Evolutionary conservation across 768 basidiomycete genomes (phyloP).

Genomic region (Lactifluus subvellereus): DNA sequence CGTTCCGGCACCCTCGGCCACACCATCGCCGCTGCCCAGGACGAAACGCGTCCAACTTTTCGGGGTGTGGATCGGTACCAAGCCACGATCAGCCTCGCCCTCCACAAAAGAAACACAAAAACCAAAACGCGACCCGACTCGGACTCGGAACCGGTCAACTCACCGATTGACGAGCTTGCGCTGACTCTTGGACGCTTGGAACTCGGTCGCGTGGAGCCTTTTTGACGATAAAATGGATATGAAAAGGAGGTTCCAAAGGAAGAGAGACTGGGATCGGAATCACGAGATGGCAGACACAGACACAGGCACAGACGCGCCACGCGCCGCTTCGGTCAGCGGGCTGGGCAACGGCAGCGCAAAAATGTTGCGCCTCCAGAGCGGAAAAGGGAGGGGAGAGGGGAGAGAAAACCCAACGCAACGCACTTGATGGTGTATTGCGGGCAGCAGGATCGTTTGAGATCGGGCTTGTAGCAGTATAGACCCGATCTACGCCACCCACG

Average conservation of each 20-base stretch:
- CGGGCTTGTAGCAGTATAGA: slow-evolving; percentile 82
- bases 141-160: slow-evolving; percentile 12
- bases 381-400: not conserved
- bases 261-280: not conserved
- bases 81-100: not conserved
- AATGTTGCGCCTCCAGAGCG: not conserved
- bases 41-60: slow-evolving; percentile 71
- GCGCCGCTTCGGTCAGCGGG: not conserved
- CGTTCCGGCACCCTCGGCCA: slow-evolving; percentile 24
- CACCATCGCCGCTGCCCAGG: slow-evolving; percentile 39
- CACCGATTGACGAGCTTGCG: slow-evolving; percentile 70
- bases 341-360: not conserved
- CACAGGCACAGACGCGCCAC: no score
- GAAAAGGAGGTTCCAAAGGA: not conserved
- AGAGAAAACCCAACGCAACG: slow-evolving; percentile 22
- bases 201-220: slow-evolving; percentile 61
- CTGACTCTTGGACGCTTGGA: slow-evolving; percentile 68
- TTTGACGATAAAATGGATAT: not conserved
- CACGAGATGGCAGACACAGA: not conserved
- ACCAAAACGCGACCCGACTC: not conserved
- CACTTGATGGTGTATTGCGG: slow-evolving; percentile 93
- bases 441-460: slow-evolving; percentile 78
- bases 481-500: slow-evolving; percentile 83
- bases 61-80: not conserved
- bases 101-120: not conserved